These are phyloP conservation scores for Drechslera avenae DNA, from an alignment of 2,329 filamentous ascomycete species.

Conservation along the genomic window DNA sequence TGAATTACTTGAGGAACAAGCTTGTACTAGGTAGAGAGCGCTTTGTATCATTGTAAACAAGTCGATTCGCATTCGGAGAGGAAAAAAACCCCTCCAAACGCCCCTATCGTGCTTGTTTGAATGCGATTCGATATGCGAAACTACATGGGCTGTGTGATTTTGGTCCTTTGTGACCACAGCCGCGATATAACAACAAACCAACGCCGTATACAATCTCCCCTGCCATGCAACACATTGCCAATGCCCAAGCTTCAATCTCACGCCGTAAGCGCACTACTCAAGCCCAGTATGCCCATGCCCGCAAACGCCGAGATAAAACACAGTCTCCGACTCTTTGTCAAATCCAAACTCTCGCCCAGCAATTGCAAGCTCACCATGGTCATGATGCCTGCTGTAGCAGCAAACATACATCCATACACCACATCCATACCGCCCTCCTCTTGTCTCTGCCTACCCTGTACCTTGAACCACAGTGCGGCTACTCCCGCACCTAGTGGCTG, in stretches of 20 bases:
- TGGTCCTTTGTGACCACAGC: no score
- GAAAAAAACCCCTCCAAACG: no score
- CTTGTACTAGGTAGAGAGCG: background rate
- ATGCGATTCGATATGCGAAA: no score
- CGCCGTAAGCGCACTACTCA: constrained; percentile 84
- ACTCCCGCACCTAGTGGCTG: constrained; percentile 86
- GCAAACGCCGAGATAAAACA: constrained; percentile 81
- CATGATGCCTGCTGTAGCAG: constrained; percentile 91
- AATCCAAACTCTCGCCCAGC: constrained; percentile 80
- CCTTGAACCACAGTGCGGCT: constrained; percentile 83
- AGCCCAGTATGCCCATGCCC: constrained; percentile 84
- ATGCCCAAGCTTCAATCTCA: constrained; percentile 4
- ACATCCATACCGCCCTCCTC: constrained; percentile 61
- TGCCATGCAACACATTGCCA: no score
- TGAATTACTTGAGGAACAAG: background rate
- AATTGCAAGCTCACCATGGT: constrained; percentile 87
- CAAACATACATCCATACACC: constrained; percentile 82
- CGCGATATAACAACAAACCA: no score
- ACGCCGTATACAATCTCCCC: no score
- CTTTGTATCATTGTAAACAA: background rate
- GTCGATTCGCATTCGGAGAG: background rate
- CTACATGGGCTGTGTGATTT: no score
- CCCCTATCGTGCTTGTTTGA: no score
- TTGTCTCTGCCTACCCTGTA: constrained; percentile 60
- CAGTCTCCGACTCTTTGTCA: constrained; percentile 78